Percentiles rank a stretch among this genome's conserved stretches.
Evolutionary conservation across 2,329 filamentous ascomycete genomes (phyloP).

Genomic region (Paradendryphiella salina): DNA sequence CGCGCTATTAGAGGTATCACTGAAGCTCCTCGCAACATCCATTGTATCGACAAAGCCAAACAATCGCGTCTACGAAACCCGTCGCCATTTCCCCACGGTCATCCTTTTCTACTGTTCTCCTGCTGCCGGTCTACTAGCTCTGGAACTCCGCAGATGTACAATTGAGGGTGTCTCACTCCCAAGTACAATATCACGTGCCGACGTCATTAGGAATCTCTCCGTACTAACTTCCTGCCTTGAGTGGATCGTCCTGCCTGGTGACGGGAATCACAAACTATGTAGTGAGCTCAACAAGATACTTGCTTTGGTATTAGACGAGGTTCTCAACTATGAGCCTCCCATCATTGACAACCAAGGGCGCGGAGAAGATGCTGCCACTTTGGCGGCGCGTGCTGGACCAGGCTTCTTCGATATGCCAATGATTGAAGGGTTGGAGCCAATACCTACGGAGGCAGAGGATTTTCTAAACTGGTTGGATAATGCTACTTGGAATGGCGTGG

Average conservation of each 20-base stretch:
- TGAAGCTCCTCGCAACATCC: slow-evolving; percentile 40
- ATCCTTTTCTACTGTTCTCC: slow-evolving; percentile 45
- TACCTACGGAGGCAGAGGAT: slow-evolving; percentile 42
- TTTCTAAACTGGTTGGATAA: slow-evolving; percentile 46
- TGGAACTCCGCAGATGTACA: slow-evolving; percentile 42
- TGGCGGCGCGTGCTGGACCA: slow-evolving; percentile 20
- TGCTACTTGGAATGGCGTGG: slow-evolving; percentile 43
- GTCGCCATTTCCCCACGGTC: slow-evolving; percentile 40
- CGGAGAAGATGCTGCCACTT: slow-evolving; percentile 7
- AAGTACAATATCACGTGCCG: slow-evolving; percentile 38
- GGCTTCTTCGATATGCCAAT: slow-evolving; percentile 43
- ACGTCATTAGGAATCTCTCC: slow-evolving; percentile 44
- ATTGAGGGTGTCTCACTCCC: slow-evolving; percentile 39
- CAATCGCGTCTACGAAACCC: slow-evolving; percentile 35
- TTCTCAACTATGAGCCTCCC: slow-evolving; percentile 43
- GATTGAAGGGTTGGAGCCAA: slow-evolving; percentile 44
- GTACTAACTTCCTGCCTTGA: slow-evolving; percentile 44
- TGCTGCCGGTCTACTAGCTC: slow-evolving; percentile 41
- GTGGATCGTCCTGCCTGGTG: slow-evolving; percentile 40
- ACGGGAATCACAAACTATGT: slow-evolving; percentile 44
- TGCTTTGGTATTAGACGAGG: slow-evolving; percentile 40
- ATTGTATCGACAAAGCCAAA: slow-evolving; percentile 40
- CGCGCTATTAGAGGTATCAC: slow-evolving; percentile 37
- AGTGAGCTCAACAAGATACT: slow-evolving; percentile 46
- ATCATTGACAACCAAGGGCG: slow-evolving; percentile 20